Evolutionary conservation across 441 rosid species (phyloP), one percentile per base, ranked within the genome.

Genomic region (Erodium trifolium): DNA sequence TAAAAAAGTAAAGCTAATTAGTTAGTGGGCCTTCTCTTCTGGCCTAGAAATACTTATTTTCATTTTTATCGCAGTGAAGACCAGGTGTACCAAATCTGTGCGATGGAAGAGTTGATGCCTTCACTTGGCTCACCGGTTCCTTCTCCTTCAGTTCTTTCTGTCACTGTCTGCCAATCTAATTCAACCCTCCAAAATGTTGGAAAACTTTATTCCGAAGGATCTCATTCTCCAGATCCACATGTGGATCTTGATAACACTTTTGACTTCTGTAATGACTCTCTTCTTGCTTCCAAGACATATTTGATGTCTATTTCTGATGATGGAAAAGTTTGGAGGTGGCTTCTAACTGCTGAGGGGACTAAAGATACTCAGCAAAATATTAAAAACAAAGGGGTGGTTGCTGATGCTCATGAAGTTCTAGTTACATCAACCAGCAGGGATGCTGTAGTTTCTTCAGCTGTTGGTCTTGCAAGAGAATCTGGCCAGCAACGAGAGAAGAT

Each of bases 301-400:
- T 65, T 93, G 75, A 75, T 91, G 69, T 89, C 96, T 78, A 86
- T 93, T 74, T 89, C 99, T 72, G 97, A 93, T 75, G 97, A 93
- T 75, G 96, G 99, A 68, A 93, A 90, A 85, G 73, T 89, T 68
- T 91, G 97, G 97, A 88, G 80, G 78, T 93, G 99, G 99, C 89
- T 89, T 73, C 75, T 91, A 82, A 89, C 88, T 70, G 87, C 86
- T 74, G 92, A 93, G 88, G 91, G 89, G 73, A 78, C 79, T 67
- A 85, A 76, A 62, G 89, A 84, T 66, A 70, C 68, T 65, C 82
- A 73, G 70, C 84, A 81, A 70, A 79, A 80, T 72, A 68, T 35
- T 35, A 76, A 69, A 66, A 79, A 78, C 63, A 71, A 62, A 17
- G 80, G 73, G 68, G 70, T 59, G 51, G 73, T 73, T 75, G 68